A percentile compares a stretch with the other conserved stretches of the same genome.
These are phyloP conservation scores for Leptodontidium sp. DNA, from an alignment of 2,329 filamentous ascomycete species.

Conservation along the genomic window DNA sequence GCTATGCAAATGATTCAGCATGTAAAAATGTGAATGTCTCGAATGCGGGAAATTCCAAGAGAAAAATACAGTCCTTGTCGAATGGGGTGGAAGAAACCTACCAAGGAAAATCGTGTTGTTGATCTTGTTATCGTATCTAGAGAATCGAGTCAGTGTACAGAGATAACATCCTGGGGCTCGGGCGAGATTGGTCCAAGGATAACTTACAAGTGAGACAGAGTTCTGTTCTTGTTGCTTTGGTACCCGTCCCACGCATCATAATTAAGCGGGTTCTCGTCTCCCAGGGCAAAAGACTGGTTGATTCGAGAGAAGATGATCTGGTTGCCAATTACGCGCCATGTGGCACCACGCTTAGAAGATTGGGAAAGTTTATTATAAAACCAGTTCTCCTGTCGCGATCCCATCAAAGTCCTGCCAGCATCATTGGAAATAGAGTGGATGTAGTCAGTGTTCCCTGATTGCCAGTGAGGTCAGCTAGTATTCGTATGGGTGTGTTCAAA, in stretches of 20 bases:
- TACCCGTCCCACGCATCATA: conserved; percentile 55
- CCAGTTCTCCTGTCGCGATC: conserved; percentile 77
- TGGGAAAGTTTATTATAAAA: conserved; percentile 67
- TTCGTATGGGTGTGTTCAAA: not conserved
- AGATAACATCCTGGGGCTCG: too few species aligned
- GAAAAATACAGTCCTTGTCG: not conserved
- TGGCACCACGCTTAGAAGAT: conserved; percentile 69
- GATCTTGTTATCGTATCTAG: conserved; percentile 67
- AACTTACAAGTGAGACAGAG: conserved; percentile 67
- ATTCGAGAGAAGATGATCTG: conserved; percentile 73
- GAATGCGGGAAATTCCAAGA: not conserved
- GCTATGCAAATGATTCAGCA: conserved; percentile 52
- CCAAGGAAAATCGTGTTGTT: conserved; percentile 71
- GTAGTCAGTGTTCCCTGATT: conserved; percentile 65
- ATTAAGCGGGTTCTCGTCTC: conserved; percentile 53
- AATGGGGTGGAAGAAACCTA: not conserved
- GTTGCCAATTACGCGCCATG: conserved; percentile 76
- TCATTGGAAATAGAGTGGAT: conserved; percentile 70
- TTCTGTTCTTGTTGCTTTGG: conserved; percentile 72
- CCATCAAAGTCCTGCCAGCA: conserved; percentile 74
- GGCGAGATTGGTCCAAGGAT: too few species aligned
- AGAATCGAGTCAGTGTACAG: not conserved
- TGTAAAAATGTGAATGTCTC: not conserved
- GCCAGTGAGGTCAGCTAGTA: not conserved
- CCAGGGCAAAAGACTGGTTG: conserved; percentile 46